phyloP scores from a whole-genome alignment of 192 early-diverging fungal species.

The Chytriomyces confervae region DNA sequence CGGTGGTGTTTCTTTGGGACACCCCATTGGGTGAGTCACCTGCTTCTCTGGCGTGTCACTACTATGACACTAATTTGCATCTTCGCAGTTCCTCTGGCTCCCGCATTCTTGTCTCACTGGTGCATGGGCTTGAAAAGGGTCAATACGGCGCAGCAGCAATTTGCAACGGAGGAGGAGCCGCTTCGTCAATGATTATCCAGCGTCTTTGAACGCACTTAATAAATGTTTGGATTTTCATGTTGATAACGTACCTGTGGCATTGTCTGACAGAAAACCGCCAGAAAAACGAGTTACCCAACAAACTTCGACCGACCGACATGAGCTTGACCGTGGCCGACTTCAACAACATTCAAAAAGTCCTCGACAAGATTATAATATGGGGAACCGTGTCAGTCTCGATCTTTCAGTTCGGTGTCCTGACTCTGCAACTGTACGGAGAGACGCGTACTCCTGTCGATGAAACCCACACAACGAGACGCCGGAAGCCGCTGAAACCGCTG shows the following conservation, averaged over 20 bases:
- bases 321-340: no score
- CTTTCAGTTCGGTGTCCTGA: no score
- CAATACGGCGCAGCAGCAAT: slow-evolving; percentile 89
- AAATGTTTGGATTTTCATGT: not conserved
- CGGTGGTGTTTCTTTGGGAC: slow-evolving; percentile 93
- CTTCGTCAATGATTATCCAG: slow-evolving; percentile 82
- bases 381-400: no score
- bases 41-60: not conserved
- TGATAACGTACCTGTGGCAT: not conserved
- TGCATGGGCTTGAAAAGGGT: slow-evolving; percentile 70
- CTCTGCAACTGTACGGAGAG: no score
- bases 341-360: no score
- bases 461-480: no score
- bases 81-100: slow-evolving; percentile 77
- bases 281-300: no score
- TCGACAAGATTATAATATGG: no score
- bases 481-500: no score
- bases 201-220: slow-evolving; percentile 35
- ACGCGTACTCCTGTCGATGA: no score
- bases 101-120: slow-evolving; percentile 83
- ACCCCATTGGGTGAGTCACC: slow-evolving; percentile 78
- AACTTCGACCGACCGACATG: no score
- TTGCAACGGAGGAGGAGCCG: slow-evolving; percentile 98
- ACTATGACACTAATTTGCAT: not conserved
- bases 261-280: no score